Evolutionary conservation across 116 monocot genomes (phyloP), one percentile per base, ranked within the genome.

Genomic region (Cymodocea nodosa): DNA sequence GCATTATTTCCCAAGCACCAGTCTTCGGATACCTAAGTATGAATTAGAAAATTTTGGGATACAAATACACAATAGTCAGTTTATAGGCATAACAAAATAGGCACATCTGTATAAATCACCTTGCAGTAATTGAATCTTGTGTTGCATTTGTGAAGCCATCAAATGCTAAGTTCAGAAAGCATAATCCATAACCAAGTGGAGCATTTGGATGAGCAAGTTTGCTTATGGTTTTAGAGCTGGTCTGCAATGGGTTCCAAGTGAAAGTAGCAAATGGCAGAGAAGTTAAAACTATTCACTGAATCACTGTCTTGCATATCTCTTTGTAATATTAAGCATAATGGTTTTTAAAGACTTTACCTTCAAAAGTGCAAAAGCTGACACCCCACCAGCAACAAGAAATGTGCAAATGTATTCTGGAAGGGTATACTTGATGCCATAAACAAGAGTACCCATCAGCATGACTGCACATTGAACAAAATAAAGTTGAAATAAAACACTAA

Each of bases 121-220:
- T 85, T 59, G 77, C 64, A 54, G 73, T 85, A 54, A 97, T 88
- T 25, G 85, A 91, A 74, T 97, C 97, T 66, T 97, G 97, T 13
- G 91, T 97, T 36, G 97, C 78, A 72, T 97, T 97, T 19, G 91
- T 91, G 73, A 91, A 97, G 17, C 97, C 97, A 64, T 97, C 91
- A 74, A 97, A 84, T 65, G 86, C 82, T 50, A 97, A 74, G 75
- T 97, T 97, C 49, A 97, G 64, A 69, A 91, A 91, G 74, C 91
- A 91, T 24, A 97, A 70, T 12, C 81, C 81, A 34, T 97, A 97
- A 2, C 97, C 97, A 69, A 91, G 78, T 61, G 91, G 91, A 34
- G 97, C 91, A 85, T 97, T 91, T 50, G 97, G 97, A 65, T 86
- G 79, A 50, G 97, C 91, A 62, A 97, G 85, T 74, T 97, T 97